Evolutionary conservation across 2,329 filamentous ascomycete species (phyloP), one percentile per base, ranked within the genome.

Genomic region (Ophiostoma ulmi): DNA sequence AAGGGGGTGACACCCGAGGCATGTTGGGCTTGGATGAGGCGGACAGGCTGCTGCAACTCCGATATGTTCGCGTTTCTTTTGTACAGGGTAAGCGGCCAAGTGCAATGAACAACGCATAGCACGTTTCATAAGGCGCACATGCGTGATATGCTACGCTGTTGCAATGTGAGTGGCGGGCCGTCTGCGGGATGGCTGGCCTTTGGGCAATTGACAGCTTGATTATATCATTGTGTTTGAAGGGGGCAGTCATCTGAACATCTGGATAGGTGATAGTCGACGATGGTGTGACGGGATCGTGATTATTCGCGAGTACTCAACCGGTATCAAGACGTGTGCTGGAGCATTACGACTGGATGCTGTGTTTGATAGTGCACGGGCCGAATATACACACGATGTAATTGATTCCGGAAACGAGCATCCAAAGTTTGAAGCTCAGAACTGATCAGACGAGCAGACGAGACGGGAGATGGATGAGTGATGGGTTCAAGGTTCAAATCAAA

Each of bases 61-160:
- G 39, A 44, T 2, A 17, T n/a, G 44, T 17, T 63, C 1, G 7
- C 11, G 17, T 35, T 63, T 35, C 10, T 63, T 31, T 58, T 11
- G 52, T 8, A 48, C 1, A 48, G 44, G 17, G 44, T 11, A 58
- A 26, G 52, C n/a, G 17, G 22, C n/a, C 52, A 26, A 26, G 14
- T 58, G 22, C 52, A 26, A 5, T 8, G 20, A 22, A 63, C 58
- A 63, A 63, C 58, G 26, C 58, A 63, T 35, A 63, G 58, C 58
- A 17, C 58, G 14, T 31, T 11, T 63, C 52, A 63, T 63, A 63
- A 63, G 58, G 58, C 58, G 26, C 58, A 7, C 58, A 63, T 63
- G 58, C 58, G 58, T 63, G 58, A 20, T 17, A 63, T 35, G 58
- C 58, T 13, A 63, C 58, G 58, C 58, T 63, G 58, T 63, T 58